Evolutionary conservation across 352 stramenopile species (phyloP), one percentile per base, ranked within the genome.

Genomic region (Pythium guiyangense): DNA sequence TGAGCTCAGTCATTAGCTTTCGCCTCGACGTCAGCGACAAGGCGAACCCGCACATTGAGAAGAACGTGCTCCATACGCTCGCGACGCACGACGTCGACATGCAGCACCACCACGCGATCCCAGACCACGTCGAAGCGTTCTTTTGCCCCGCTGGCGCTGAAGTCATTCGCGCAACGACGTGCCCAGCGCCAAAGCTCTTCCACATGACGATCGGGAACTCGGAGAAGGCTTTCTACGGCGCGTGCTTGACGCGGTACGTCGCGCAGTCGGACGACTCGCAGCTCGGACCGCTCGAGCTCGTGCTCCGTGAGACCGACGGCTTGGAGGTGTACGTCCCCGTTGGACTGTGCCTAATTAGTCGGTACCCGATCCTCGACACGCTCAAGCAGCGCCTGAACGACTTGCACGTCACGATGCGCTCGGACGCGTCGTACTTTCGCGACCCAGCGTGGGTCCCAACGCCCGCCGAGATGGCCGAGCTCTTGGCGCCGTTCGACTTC

Each of bases 191-290:
- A 0, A 87, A 72, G 54, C 69, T 94, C 18, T 92, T 91, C 34
- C 80, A 94, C 50, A 82, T 94, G 74, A 90, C 80, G 9, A 91
- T 94, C 26, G 84, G 84, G 27, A 91, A 84, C 39, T 59, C 83
- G 3, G 84, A 94, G 40, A 90, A 90, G 53, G 71, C 82, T 6
- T 92, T 94, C 56, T 91, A 92, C 46, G 79, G 77, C 31, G 84
- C 82, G 8, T 90, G 78, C 29, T 66, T 94, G n/a, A 92, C 82
- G 31, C 71, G 82, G 50, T 94, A 94, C 52, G 79, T 94, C 17
- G 69, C 74, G 0, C 59, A 88, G 35, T 81, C 77, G 27, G 81
- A 90, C 34, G 68, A 82, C 5, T 83, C 67, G 40, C 78, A 89
- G 54, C 57, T 94, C 12, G 74, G 71, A 18, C 82, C 84, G 17